Conservation (phyloP, 352 stramenopile species). For the Poterioochromonas sp. region DNA sequence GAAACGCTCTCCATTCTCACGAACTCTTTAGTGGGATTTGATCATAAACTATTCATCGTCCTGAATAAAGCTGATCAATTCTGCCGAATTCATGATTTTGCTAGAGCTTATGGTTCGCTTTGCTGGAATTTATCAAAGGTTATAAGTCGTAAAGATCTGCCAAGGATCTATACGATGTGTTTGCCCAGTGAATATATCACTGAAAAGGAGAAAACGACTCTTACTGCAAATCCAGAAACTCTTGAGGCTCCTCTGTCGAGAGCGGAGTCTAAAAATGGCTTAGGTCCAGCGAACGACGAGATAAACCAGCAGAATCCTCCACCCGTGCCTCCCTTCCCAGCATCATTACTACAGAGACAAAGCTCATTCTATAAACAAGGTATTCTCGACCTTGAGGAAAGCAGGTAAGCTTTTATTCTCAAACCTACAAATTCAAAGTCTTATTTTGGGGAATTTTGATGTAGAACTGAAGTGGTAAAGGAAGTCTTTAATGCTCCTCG, state of each 20-base stretch:
- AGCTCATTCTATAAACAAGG: constrained; percentile 47
- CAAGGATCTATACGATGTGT: constrained; percentile 99
- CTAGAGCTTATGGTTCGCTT: constrained; percentile 92
- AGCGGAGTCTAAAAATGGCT: background rate
- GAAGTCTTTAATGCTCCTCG: constrained; percentile 93
- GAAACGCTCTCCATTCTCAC: constrained; percentile 96
- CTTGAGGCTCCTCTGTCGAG: no score
- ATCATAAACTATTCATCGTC: constrained; percentile 99
- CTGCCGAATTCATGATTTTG: constrained; percentile 97
- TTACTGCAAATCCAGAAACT: no score
- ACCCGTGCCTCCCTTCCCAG: no score
- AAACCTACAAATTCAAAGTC: no score
- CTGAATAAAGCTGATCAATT: constrained; percentile 95
- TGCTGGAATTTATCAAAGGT: constrained; percentile 82
- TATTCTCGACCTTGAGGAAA: constrained; percentile 84
- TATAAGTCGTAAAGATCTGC: constrained; percentile 97
- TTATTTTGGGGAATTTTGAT: no score
- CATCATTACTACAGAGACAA: no score
- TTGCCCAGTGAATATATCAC: constrained; percentile 76
- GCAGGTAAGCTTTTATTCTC: no score
- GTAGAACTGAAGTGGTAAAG: constrained; percentile 89
- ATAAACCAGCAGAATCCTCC: no score
- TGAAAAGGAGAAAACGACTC: no score
- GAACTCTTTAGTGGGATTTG: constrained; percentile 83
- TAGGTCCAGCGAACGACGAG: background rate